Conservation (phyloP, 1,284 basidiomycete species). For the Ustilago shanxiensis region DNA sequence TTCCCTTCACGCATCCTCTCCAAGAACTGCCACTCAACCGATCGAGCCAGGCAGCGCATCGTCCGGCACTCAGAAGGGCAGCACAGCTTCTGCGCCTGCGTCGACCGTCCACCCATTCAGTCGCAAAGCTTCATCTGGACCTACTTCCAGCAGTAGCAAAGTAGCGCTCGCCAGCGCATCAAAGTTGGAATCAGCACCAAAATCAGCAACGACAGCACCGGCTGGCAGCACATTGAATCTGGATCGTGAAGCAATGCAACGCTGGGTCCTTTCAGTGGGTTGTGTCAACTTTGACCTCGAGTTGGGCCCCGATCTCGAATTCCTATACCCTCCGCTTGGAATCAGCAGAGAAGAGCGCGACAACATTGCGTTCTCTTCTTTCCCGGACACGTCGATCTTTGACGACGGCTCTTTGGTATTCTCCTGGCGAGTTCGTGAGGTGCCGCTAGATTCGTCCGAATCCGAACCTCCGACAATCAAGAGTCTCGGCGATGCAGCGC, state of each 20-base stretch:
- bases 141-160: conserved; percentile 24
- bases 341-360: conserved; percentile 79
- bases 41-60: conserved; percentile 8
- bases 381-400: conserved; percentile 81
- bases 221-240: conserved; percentile 17
- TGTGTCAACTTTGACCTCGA: conserved; percentile 67
- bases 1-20: conserved; percentile 34
- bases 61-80: not conserved
- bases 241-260: conserved; percentile 64
- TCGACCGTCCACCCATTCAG: conserved; percentile 5
- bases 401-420: conserved; percentile 64
- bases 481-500: conserved; percentile 36
- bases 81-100: not conserved
- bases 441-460: conserved; percentile 56
- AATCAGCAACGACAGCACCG: not conserved
- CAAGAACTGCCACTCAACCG: conserved; percentile 11
- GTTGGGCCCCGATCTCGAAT: conserved; percentile 83
- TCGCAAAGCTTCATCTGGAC: conserved; percentile 11
- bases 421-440: conserved; percentile 67
- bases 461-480: conserved; percentile 54
- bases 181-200: not conserved
- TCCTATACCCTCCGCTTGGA: conserved; percentile 77
- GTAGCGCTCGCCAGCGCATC: not conserved
- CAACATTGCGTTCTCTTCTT: conserved; percentile 93
- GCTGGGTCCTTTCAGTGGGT: conserved; percentile 67